Evolutionary conservation across 306 rosid species (phyloP), one percentile per base, ranked within the genome.

Genomic region (Delonix regia): DNA sequence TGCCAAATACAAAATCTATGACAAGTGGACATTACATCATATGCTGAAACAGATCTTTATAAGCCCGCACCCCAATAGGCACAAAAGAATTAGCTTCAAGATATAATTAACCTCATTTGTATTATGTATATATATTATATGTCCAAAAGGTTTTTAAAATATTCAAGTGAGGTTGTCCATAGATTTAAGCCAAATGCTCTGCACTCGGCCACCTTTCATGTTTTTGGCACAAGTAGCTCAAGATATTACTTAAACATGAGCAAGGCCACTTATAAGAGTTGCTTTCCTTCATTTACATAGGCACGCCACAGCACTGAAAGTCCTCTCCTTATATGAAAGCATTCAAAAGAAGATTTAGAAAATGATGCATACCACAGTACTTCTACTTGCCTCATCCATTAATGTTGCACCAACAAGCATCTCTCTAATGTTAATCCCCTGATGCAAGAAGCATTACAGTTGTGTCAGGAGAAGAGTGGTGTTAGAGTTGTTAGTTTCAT

Each of bases 351-450:
- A 69, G 30, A 33, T 27, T 62, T 11, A 65, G 16, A 30, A 79
- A 69, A 21, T n/a, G 69, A 80, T 67, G 73, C 87, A 81, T 60
- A 89, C 98, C 94, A 75, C 90, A 30, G 85, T 94, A 51, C 57
- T 88, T 86, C 97, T 86, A 80, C 87, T 94, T 13, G 92, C 91
- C 79, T 83, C 89, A 68, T 94, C 98, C 98, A 94, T 94, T 86
- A 94, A 77, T 39, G 88, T 22, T 78, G 96, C 98, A 28, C 98
- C 98, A 74, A 83, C 87, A 27, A 94, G 96, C 98, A 94, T 89
- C 83, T 89, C 98, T 85, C 84, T 69, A 76, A 92, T 82, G 87
- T 92, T 88, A 88, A 94, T 90, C 81, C 92, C 97, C 98, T 94
- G 86, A 72, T 80, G 75, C 73, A 79, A 74, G 64, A 48, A 83